Percentiles rank a stretch among this genome's conserved stretches.
Evolutionary conservation across 495 filamentous ascomycete species (phyloP).

Genomic region (Polyplosphaeria fusca): DNA sequence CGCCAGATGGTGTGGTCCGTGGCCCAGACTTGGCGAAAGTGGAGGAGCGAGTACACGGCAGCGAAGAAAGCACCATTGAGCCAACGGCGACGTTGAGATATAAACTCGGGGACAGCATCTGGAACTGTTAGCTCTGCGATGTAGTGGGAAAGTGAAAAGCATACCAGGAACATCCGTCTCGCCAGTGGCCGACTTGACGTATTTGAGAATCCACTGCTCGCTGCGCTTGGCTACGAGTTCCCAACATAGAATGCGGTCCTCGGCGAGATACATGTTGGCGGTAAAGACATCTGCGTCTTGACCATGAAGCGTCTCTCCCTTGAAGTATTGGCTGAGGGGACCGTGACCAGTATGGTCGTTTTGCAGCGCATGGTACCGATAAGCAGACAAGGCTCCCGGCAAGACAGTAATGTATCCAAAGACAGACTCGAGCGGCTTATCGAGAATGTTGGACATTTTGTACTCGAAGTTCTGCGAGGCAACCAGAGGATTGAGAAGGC

Average conservation of each 20-base stretch:
- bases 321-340: slow-evolving; percentile 97
- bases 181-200: slow-evolving; percentile 90
- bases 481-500: slow-evolving; percentile 89
- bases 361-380: slow-evolving; percentile 93
- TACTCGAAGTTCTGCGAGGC: slow-evolving; percentile 99
- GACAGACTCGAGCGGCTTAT: slow-evolving; percentile 94
- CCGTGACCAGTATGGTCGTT: slow-evolving; percentile 96
- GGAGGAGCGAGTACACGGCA: slow-evolving; percentile 93
- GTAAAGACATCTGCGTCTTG: slow-evolving; percentile 98
- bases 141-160: slow-evolving; percentile 20
- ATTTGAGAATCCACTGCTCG: slow-evolving; percentile 96
- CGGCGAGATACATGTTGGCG: slow-evolving; percentile 98
- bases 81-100: slow-evolving; percentile 93
- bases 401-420: slow-evolving; percentile 98
- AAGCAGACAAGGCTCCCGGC: slow-evolving; percentile 90
- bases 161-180: slow-evolving; percentile 96
- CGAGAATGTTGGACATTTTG: slow-evolving; percentile 99
- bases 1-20: slow-evolving; percentile 88
- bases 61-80: slow-evolving; percentile 99
- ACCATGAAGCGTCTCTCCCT: slow-evolving; percentile 94
- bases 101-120: slow-evolving; percentile 85
- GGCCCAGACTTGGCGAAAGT: slow-evolving; percentile 87
- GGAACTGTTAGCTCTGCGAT: neutral
- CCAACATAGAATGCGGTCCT: slow-evolving; percentile 99
- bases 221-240: slow-evolving; percentile 94